Base-by-base conservation (phyloP, 129 eudicot species). In the Scalesia atractyloides region DNA sequence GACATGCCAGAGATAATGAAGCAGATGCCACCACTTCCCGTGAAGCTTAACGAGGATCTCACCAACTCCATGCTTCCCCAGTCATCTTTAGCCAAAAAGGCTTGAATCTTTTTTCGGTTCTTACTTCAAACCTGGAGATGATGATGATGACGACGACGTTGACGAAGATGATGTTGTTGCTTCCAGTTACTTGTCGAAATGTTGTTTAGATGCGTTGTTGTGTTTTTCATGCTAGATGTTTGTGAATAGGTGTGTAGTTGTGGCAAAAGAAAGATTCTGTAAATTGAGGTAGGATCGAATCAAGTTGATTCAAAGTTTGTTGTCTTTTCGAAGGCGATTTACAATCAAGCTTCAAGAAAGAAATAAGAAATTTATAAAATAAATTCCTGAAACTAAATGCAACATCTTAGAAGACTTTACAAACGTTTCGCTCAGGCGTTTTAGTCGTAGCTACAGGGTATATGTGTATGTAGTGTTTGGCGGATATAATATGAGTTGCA, bases 11-110 rank as follows among this genome's bases (percentile, higher is more conserved):
- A 90, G 77, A 75, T 86, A 37, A 87, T 93, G 98, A 90, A 87
- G 80, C 92, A 86, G 78, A 93, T 93, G 98, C 98, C 98, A 52
- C 97, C 98, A 0, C 84, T 93, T 47, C 98, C 97, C 1, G 98
- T 89, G 71, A 93, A 89, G 89, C 86, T 93, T 68, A 87, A 93
- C n/a, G 98, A 89, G 66, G 96, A 93, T 56, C 96, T 93, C 51
- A 84, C 86, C 22, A 84, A 69, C 73, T 75, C 88, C 69, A 83
- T 93, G 79, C 96, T 93, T 65, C 90, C 92, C 2, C 86, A 77
- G 49, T 50, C 95, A 47, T 78, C 88, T 20, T 64, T 87, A 82
- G 85, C 70, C 64, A 87, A 85, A 60, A 87, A 85, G 69, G 46
- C 90, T 26, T 83, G 80, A 75, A 61, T 9, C 64, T 30, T 51